phyloP scores from a whole-genome alignment of 495 filamentous ascomycete genomes.

The Penicillium daleae region DNA sequence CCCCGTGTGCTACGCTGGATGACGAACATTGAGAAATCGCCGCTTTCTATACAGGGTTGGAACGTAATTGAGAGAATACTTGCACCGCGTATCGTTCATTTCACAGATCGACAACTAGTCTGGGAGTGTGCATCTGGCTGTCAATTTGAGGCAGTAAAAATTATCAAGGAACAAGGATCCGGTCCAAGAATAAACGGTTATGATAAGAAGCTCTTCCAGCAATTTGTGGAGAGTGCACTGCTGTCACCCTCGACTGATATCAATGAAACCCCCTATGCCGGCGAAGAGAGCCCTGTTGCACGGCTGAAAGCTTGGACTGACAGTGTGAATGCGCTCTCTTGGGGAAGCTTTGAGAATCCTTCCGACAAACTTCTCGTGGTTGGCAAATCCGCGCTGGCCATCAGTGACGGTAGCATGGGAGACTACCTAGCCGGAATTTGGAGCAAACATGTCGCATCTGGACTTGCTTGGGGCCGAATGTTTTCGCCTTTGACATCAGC shows the following conservation, averaged over 20 bases:
- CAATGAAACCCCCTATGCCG: not conserved
- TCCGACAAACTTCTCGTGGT: slow-evolving; percentile 7
- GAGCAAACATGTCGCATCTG: not conserved
- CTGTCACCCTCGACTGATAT: not conserved
- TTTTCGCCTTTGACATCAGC: not conserved
- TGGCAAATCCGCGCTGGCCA: not conserved
- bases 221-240: not conserved
- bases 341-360: slow-evolving; percentile 3
- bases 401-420: not conserved
- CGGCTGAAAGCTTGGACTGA: slow-evolving; percentile 2
- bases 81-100: slow-evolving; percentile 18
- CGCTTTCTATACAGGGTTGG: not conserved
- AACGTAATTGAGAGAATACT: slow-evolving; percentile 8
- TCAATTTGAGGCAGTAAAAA: slow-evolving; percentile 9
- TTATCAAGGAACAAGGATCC: not conserved
- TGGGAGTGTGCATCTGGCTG: slow-evolving; percentile 16
- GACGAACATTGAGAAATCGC: not conserved
- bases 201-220: not conserved
- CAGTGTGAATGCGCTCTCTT: slow-evolving; percentile 7
- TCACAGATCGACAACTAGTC: slow-evolving; percentile 13
- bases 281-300: not conserved
- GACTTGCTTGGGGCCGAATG: not conserved
- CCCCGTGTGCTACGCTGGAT: not conserved
- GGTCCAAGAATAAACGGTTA: not conserved
- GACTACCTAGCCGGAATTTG: not conserved